phyloP scores from a whole-genome alignment of 2,329 filamentous ascomycete genomes.

The Calonectria fujianensis region DNA sequence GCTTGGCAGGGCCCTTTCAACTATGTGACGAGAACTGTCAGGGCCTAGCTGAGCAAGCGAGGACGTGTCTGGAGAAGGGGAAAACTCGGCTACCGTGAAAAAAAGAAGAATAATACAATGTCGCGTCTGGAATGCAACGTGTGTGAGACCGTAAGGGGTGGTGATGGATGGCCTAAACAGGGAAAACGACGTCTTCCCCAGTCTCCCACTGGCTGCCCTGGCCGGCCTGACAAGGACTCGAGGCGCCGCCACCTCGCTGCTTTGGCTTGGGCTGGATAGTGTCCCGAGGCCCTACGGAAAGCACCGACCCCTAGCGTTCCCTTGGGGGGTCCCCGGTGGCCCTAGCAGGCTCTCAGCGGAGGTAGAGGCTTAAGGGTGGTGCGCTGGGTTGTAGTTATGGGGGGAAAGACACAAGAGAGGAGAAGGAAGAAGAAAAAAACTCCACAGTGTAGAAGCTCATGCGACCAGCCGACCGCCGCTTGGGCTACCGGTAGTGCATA shows the following conservation, averaged over 20 bases:
- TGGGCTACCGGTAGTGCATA: conserved; percentile 21
- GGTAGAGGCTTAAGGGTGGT: conserved; percentile 6
- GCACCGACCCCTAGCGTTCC: conserved; percentile 14
- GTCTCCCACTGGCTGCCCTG: conserved; percentile 6
- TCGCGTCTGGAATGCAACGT: conserved; percentile 12
- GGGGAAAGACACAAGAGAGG: background rate
- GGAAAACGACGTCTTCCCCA: background rate
- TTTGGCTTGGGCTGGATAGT: conserved; percentile 9
- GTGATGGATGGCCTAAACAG: background rate
- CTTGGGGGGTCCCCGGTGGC: background rate
- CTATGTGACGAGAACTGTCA: conserved; percentile 21
- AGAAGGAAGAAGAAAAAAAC: background rate
- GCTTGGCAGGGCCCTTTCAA: conserved; percentile 7
- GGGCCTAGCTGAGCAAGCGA: background rate
- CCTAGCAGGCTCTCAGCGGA: conserved; percentile 4
- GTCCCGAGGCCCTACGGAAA: conserved; percentile 18
- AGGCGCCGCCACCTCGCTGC: conserved; percentile 16
- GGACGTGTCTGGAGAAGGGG: background rate
- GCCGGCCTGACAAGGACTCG: background rate
- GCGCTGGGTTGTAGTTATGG: conserved; percentile 13
- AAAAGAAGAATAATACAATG: background rate
- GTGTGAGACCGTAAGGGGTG: conserved; percentile 16
- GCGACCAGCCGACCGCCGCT: conserved; percentile 25
- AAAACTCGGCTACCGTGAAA: conserved; percentile 17
- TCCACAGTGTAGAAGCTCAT: conserved; percentile 30